These are phyloP conservation scores for Liquidambar formosana DNA, from an alignment of 164 flowering plant genomes.

Conservation along the genomic window DNA sequence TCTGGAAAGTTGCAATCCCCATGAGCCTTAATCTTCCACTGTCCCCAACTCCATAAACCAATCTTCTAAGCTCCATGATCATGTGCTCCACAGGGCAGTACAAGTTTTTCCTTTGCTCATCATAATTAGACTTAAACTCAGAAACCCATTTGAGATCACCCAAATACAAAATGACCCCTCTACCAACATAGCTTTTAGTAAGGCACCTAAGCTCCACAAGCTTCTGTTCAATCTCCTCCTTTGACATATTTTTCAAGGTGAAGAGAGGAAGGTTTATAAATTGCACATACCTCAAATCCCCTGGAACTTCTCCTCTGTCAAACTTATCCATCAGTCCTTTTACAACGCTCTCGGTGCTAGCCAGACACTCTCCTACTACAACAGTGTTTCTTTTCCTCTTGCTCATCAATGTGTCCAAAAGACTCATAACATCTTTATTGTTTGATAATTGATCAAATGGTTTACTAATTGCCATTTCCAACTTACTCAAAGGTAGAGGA, in stretches of 20 bases:
- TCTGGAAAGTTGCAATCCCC: conserved; percentile 67
- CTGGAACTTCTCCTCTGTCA: conserved; percentile 57
- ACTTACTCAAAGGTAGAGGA: conserved; percentile 21
- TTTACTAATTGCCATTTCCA: conserved; percentile 20
- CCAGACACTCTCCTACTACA: conserved; percentile 57
- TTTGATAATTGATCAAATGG: conserved; percentile 28
- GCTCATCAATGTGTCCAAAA: conserved; percentile 45
- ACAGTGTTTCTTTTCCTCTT: conserved; percentile 51
- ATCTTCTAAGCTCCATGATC: conserved; percentile 67
- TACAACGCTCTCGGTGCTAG: conserved; percentile 51
- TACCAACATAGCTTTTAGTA: conserved; percentile 45
- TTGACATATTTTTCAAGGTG: conserved; percentile 42
- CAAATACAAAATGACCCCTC: conserved; percentile 64
- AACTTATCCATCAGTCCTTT: conserved; percentile 57
- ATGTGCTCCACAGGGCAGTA: conserved; percentile 61
- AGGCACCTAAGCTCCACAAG: conserved; percentile 54
- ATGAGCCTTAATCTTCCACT: conserved; percentile 59
- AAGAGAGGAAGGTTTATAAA: conserved; percentile 57
- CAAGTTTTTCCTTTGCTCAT: conserved; percentile 40
- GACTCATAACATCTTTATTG: conserved; percentile 56
- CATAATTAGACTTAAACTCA: conserved; percentile 51
- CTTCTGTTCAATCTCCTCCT: conserved; percentile 64
- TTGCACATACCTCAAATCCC: conserved; percentile 41
- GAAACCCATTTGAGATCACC: conserved; percentile 82
- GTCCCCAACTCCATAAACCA: conserved; percentile 46